These are phyloP conservation scores for Ploettnerulaceae sp. DNA, from an alignment of 2,329 filamentous ascomycete species.

Conservation along the genomic window DNA sequence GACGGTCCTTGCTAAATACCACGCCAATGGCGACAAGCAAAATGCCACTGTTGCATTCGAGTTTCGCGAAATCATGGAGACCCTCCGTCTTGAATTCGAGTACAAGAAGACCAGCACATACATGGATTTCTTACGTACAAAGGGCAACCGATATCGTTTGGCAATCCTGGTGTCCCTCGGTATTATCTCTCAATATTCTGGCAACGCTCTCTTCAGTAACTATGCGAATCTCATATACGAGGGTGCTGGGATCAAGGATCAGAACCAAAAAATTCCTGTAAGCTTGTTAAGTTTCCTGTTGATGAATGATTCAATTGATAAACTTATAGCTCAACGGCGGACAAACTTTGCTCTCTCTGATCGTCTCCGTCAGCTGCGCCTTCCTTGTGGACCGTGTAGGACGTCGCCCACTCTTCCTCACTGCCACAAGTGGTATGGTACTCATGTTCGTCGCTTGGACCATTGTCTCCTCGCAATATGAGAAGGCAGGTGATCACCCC, in stretches of 20 bases:
- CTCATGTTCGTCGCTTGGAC: constrained; percentile 49
- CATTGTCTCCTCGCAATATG: constrained; percentile 42
- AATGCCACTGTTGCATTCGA: constrained; percentile 47
- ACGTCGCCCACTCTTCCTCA: constrained; percentile 51
- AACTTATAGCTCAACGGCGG: constrained; percentile 33
- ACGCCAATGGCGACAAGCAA: constrained; percentile 49
- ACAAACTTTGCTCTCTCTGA: constrained; percentile 39
- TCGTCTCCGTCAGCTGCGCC: constrained; percentile 52
- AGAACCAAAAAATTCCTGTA: constrained; percentile 38
- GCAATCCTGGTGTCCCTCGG: constrained; percentile 58
- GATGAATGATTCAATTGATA: background rate
- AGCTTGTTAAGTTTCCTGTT: constrained; percentile 26
- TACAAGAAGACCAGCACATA: constrained; percentile 49
- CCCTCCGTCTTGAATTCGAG: constrained; percentile 29
- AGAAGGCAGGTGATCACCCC: constrained; percentile 34
- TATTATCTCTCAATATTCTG: constrained; percentile 63
- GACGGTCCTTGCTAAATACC: constrained; percentile 49
- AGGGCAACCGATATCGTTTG: constrained; percentile 60
- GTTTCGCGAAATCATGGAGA: constrained; percentile 30
- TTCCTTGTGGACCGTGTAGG: constrained; percentile 51
- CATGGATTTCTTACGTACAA: constrained; percentile 46
- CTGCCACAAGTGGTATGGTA: constrained; percentile 32
- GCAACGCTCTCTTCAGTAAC: constrained; percentile 63
- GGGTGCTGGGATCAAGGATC: constrained; percentile 51
- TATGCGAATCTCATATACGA: constrained; percentile 60